Conservation (phyloP, 768 basidiomycete species). For the Kwoniella heveanensis region DNA sequence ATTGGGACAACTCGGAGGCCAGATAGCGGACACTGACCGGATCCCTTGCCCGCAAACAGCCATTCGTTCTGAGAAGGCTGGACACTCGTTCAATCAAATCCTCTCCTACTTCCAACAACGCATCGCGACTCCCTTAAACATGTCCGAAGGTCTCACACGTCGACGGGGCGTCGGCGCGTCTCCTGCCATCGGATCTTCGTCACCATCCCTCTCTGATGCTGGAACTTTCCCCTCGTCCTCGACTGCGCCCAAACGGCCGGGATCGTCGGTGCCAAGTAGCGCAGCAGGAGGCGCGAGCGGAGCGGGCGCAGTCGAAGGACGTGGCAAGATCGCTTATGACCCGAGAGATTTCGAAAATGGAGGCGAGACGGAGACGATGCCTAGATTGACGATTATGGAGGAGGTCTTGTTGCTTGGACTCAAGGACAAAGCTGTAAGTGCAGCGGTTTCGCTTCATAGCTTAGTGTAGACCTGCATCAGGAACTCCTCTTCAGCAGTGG, state of each 20-base stretch:
- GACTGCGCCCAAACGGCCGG: slow-evolving; percentile 24
- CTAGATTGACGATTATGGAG: slow-evolving; percentile 91
- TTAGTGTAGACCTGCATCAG: no score
- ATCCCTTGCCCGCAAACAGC: no score
- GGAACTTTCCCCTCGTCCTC: slow-evolving; percentile 29
- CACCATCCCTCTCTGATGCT: slow-evolving; percentile 23
- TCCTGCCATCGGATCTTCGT: slow-evolving; percentile 32
- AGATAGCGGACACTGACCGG: no score
- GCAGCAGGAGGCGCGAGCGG: slow-evolving; percentile 40
- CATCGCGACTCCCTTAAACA: slow-evolving; percentile 3
- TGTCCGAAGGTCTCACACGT: slow-evolving; percentile 55
- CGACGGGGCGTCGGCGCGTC: slow-evolving; percentile 49
- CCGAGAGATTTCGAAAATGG: slow-evolving; percentile 72
- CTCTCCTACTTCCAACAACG: background rate
- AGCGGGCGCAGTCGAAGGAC: slow-evolving; percentile 71
- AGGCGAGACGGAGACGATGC: slow-evolving; percentile 66
- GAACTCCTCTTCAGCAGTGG: no score
- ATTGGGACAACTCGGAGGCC: no score
- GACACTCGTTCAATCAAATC: no score
- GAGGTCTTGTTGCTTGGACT: slow-evolving; percentile 90
- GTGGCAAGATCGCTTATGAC: slow-evolving; percentile 88
- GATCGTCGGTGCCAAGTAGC: slow-evolving; percentile 59
- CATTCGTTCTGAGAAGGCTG: no score
- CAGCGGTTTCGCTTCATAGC: background rate
- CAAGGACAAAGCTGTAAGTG: slow-evolving; percentile 87